A percentile compares a stretch with the other conserved stretches of the same genome.
phyloP scores from a whole-genome alignment of 163 green algal species.

The Chlorella variabilis region DNA sequence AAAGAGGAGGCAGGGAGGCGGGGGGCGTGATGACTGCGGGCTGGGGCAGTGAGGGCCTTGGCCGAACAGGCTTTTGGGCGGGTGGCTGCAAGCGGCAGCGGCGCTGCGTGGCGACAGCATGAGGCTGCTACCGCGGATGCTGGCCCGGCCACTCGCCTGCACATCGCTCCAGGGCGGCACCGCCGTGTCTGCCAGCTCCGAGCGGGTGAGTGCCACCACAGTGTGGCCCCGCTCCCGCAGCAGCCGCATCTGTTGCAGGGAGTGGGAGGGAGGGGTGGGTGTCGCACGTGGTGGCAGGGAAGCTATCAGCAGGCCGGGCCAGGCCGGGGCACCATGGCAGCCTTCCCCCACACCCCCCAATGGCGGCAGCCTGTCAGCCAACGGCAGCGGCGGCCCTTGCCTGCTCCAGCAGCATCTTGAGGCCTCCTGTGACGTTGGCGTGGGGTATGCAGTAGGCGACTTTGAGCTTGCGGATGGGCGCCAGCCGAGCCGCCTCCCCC shows the following conservation, averaged over 20 bases:
- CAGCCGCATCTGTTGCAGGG: constrained; percentile 52
- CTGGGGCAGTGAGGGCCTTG: too few species aligned
- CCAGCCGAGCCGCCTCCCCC: constrained; percentile 17
- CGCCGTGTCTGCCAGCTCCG: constrained; percentile 45
- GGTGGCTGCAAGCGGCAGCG: too few species aligned
- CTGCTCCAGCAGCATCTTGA: constrained; percentile 74
- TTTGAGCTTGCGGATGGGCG: constrained; percentile 44
- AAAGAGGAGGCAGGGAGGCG: background rate
- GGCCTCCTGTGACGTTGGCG: constrained; percentile 72
- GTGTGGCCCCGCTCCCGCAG: constrained; percentile 58
- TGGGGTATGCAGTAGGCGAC: constrained; percentile 67
- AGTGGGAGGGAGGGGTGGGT: background rate
- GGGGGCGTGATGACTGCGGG: too few species aligned
- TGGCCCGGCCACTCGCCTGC: background rate
- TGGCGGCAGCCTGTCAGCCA: too few species aligned
- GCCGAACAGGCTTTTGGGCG: too few species aligned
- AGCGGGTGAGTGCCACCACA: constrained; percentile 64
- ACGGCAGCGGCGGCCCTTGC: background rate
- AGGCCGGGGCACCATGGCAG: too few species aligned
- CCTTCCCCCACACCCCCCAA: too few species aligned
- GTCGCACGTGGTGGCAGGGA: too few species aligned
- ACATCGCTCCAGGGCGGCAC: constrained; percentile 73
- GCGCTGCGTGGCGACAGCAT: too few species aligned
- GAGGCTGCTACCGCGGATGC: background rate
- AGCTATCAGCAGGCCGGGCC: too few species aligned